Percentiles rank a stretch among this genome's conserved stretches.
Evolutionary conservation across 768 basidiomycete species (phyloP).

Genomic region (Naganishia randhawae): DNA sequence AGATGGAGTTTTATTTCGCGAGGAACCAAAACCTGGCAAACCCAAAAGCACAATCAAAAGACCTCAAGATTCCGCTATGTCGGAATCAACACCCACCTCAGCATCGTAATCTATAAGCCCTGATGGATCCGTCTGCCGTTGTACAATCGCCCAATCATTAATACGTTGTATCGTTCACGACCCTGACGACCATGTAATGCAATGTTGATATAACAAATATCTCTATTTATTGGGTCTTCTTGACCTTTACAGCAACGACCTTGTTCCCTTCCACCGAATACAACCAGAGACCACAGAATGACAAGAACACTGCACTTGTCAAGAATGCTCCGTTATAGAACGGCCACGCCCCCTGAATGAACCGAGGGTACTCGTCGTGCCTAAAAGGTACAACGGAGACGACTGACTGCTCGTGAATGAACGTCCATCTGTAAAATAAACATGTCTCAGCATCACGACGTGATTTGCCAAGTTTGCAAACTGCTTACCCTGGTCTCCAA

Average conservation of each 20-base stretch:
- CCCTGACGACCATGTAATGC: neutral
- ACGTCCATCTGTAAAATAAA: constrained; percentile 60
- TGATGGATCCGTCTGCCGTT: neutral
- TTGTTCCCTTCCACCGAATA: constrained; percentile 52
- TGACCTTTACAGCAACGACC: constrained; percentile 22
- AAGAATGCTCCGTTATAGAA: constrained; percentile 89
- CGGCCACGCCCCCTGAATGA: constrained; percentile 92
- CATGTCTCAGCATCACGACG: neutral
- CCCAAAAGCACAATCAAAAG: neutral
- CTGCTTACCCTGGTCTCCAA: constrained; percentile 75
- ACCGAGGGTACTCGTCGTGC: constrained; percentile 92
- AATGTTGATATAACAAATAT: neutral
- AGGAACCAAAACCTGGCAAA: neutral
- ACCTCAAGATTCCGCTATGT: neutral
- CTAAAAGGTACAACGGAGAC: constrained; percentile 87
- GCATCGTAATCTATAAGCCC: neutral
- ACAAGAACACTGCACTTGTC: constrained; percentile 75
- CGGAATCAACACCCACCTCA: neutral
- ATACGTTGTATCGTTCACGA: constrained; percentile 10
- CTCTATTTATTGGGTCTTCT: constrained; percentile 11
- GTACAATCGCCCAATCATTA: neutral
- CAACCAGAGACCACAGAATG: constrained; percentile 84
- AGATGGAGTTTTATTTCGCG: constrained; percentile 1
- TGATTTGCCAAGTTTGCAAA: neutral
- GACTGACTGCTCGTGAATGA: constrained; percentile 66